Evolutionary conservation across 768 basidiomycete genomes (phyloP), one percentile per base, ranked within the genome.

Genomic region (Hericium rajendrae): DNA sequence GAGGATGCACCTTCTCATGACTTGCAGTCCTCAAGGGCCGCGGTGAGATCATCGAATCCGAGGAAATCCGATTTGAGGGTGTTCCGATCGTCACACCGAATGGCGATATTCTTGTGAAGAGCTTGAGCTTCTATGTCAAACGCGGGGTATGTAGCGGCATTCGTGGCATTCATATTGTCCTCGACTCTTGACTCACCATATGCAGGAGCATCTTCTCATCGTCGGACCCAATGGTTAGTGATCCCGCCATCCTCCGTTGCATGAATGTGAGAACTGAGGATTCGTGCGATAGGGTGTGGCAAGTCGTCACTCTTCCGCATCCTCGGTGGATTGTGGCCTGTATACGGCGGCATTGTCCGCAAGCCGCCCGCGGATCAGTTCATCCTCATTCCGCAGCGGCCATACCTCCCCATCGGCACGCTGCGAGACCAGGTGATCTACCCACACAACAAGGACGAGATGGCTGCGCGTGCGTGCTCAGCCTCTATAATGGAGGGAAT

Each of bases 21-120:
- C 20, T 38, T 18, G 8, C 62, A 95, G 93, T 94, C 50, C 76
- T 95, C 28, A 77, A 79, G 57, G 83, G 88, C 5, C 81, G 87
- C 38, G 95, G 95, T 1, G 73, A 84, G 65, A 76, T 95, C 28
- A 76, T 91, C 38, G 84, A 88, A 62, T 87, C 90, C 0, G 89
- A 94, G 39, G 90, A 94, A 59, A 97, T 99, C 65, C 78, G 84
- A 38, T 97, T 99, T 62, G 88, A 94, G 63, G 79, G 86, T 57
- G 95, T 99, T 1, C 95, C 95, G 0, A 93, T 99, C 58, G 85
- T 98, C 26, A 94, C 93, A 11, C 95, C 95, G 2, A 97, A 97
- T 61, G 94, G 94, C 6, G 95, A 98, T 64, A 79, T 98, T 15
- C 78, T 99, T 4, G 79, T 99, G 54, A 81, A 79, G 69, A 85